Evolutionary conservation across 768 basidiomycete species (phyloP).

Genomic region (Tylopilus balloui): DNA sequence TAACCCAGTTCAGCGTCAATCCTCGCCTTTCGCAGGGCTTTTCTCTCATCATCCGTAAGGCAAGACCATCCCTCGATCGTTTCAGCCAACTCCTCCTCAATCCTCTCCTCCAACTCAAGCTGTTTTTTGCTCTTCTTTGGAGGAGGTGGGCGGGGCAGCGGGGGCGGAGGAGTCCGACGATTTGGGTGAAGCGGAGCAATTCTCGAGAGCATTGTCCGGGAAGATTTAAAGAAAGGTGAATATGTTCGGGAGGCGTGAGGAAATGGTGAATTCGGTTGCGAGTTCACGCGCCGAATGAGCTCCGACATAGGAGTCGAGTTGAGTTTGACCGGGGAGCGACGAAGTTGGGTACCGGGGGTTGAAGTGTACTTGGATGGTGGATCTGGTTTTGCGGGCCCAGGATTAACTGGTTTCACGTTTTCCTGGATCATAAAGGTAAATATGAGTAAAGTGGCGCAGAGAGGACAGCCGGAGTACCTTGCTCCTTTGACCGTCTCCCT

Average conservation of each 20-base stretch:
- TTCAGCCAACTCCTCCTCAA: slow-evolving; percentile 77
- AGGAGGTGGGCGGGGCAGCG: slow-evolving; percentile 63
- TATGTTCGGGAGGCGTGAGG: slow-evolving; percentile 35
- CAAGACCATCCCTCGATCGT: slow-evolving; percentile 61
- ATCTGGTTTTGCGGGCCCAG: neutral
- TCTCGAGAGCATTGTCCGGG: slow-evolving; percentile 53
- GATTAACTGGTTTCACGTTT: slow-evolving; percentile 6
- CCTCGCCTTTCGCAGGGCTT: slow-evolving; percentile 53
- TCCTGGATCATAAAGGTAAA: slow-evolving; percentile 11
- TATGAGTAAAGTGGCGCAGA: neutral
- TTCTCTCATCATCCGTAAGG: slow-evolving; percentile 40
- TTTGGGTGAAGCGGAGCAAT: slow-evolving; percentile 79
- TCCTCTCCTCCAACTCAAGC: slow-evolving; percentile 67
- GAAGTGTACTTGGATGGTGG: slow-evolving; percentile 5
- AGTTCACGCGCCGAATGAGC: slow-evolving; percentile 67
- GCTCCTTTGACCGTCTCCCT: slow-evolving; percentile 8
- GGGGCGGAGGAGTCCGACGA: slow-evolving; percentile 68
- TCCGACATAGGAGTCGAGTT: slow-evolving; percentile 67
- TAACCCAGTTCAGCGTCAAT: slow-evolving; percentile 60
- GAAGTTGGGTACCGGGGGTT: slow-evolving; percentile 10
- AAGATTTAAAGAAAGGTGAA: slow-evolving; percentile 64
- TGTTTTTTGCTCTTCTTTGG: slow-evolving; percentile 80
- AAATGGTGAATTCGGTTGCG: slow-evolving; percentile 57
- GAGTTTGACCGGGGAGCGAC: slow-evolving; percentile 44
- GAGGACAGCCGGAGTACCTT: slow-evolving; percentile 10